These are phyloP conservation scores for Tilletia caries DNA, from an alignment of 1,284 basidiomycete species.

Conservation along the genomic window DNA sequence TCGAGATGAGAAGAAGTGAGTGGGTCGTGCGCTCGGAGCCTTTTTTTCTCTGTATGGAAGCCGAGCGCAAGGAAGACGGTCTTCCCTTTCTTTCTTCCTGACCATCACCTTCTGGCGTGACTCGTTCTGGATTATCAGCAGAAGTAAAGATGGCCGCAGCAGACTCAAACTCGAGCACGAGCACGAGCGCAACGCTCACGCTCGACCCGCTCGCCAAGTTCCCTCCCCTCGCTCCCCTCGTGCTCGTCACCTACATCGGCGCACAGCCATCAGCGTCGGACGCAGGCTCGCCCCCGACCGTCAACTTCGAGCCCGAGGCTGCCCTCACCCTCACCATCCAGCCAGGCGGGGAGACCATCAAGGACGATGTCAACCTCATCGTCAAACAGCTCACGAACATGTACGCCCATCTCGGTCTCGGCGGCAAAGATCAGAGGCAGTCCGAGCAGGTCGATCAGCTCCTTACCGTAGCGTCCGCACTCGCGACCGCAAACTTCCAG, in stretches of 20 bases:
- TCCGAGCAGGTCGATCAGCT: constrained; percentile 32
- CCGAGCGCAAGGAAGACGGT: no score
- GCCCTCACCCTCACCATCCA: constrained; percentile 25
- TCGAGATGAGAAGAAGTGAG: no score
- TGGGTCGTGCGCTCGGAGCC: no score
- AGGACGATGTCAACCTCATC: constrained; percentile 38
- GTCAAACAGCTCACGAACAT: constrained; percentile 36
- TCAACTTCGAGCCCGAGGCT: constrained; percentile 31
- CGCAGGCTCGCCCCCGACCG: neutral
- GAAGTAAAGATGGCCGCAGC: neutral
- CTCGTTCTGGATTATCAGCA: no score
- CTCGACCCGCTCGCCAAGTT: constrained; percentile 40
- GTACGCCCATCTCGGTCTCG: constrained; percentile 35
- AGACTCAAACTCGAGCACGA: neutral
- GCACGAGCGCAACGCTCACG: constrained; percentile 20
- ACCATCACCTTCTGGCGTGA: neutral
- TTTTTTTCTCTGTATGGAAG: no score
- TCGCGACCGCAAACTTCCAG: constrained; percentile 37
- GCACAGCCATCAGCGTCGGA: constrained; percentile 12
- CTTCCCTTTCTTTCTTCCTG: neutral
- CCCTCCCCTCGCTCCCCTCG: constrained; percentile 36
- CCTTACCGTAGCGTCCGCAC: constrained; percentile 36
- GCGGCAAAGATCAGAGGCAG: constrained; percentile 36
- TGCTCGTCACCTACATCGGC: constrained; percentile 33
- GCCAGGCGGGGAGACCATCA: constrained; percentile 21